Conservation (phyloP, 441 rosid genomes). For the Pelargonium exstipulatum region DNA sequence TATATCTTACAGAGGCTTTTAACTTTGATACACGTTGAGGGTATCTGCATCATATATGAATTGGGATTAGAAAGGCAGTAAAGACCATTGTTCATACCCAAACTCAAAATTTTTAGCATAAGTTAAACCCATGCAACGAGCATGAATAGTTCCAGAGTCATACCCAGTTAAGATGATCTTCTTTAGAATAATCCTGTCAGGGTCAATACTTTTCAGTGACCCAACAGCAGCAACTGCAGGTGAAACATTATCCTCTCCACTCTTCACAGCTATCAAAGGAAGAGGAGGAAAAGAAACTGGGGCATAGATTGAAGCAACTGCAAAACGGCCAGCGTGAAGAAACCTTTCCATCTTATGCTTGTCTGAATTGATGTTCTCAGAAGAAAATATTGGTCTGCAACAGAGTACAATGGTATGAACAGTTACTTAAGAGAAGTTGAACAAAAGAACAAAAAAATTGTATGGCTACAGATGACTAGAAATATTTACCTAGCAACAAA, state of each 20-base stretch:
- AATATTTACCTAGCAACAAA: constrained; percentile 67
- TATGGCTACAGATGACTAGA: constrained; percentile 6
- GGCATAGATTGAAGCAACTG: constrained; percentile 78
- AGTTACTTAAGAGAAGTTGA: constrained; percentile 17
- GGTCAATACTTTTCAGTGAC: constrained; percentile 71
- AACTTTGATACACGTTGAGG: constrained; percentile 89
- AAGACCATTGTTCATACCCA: not conserved
- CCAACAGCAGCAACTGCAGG: constrained; percentile 82
- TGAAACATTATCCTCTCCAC: constrained; percentile 34
- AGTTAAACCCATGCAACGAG: not conserved
- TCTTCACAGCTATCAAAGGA: constrained; percentile 75
- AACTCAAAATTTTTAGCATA: not conserved
- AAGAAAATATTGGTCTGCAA: constrained; percentile 80
- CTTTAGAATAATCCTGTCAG: constrained; percentile 75
- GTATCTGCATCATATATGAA: constrained; percentile 47
- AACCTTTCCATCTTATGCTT: constrained; percentile 96
- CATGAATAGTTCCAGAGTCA: constrained; percentile 12
- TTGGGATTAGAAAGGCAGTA: constrained; percentile 14
- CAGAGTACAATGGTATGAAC: not conserved
- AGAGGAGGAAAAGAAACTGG: constrained; percentile 82
- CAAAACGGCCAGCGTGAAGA: constrained; percentile 74
- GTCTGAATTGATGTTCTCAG: constrained; percentile 67
- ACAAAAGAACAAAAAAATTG: not conserved
- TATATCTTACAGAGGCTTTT: constrained; percentile 76
- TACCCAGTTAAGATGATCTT: constrained; percentile 94